Evolutionary conservation across 108 stramenopile genomes (phyloP), one percentile per base, ranked within the genome.

Genomic region (Discostella stelligeroides): DNA sequence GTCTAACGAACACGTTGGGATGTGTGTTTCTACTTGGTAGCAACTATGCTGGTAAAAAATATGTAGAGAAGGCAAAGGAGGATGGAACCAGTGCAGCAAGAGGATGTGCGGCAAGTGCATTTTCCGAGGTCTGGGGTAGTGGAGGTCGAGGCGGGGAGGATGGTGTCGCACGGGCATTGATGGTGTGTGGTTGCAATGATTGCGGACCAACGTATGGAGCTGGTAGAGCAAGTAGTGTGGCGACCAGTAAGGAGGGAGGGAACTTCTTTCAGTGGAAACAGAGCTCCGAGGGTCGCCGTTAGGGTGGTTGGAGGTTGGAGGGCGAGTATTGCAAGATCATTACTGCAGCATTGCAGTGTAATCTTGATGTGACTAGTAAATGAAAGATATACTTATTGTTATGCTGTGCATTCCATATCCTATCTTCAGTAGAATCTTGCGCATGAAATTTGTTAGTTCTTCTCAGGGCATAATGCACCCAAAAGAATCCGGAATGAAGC

Each of bases 1-100:
- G 88, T n/a, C 40, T 85, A 18, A 77, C 78, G 23, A 92, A 92
- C 70, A 59, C 87, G 8, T 5, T 84, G 15, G 91, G 91, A 49
- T 92, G 91, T 77, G 79, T 82, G 4, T 58, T 85, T 12, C 58
- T 92, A 53, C 53, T 92, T 27, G 75, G 70, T 0, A 88, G 86
- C 29, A 92, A 92, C 58, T 87, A 87, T 51, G 24, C 29, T n/a
- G 59, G 75, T 38, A 49, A 51, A 7, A 68, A 76, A 39, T 68
- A 63, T 21, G 56, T 68, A 59, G 61, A 63, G 56, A 54, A 48
- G 17, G 51, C 43, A 18, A 63, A 45, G 55, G 8, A 43, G 37
- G 6, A 6, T 6, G 6, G 34, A 5, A 34, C 5, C 6, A 34
- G 34, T 34, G 34, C 34, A n/a, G n/a, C n/a, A 6, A 34, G 34